These are phyloP conservation scores for Aspergillus texensis DNA, from an alignment of 2,329 filamentous ascomycete genomes.

Conservation along the genomic window DNA sequence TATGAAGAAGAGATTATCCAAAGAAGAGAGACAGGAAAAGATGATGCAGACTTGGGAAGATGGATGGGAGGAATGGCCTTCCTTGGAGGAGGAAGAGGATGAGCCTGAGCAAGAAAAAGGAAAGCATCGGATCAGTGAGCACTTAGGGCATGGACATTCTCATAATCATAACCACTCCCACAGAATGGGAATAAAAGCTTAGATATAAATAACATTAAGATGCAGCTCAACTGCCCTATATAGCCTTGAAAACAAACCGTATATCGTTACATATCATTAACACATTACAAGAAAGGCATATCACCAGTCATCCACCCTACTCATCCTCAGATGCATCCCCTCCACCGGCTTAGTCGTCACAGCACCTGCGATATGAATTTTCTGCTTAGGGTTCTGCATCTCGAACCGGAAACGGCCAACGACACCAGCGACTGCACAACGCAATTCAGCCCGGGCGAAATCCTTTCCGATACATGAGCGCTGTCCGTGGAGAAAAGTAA, in stretches of 20 bases:
- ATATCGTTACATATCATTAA: constrained; percentile 8
- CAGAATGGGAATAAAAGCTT: background rate
- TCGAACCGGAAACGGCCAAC: constrained; percentile 39
- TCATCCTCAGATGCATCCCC: constrained; percentile 42
- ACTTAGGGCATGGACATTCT: constrained; percentile 26
- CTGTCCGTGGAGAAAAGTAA: constrained; percentile 45
- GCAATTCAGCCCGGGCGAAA: constrained; percentile 46
- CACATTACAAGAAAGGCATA: background rate
- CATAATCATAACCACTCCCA: constrained; percentile 20
- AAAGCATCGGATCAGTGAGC: constrained; percentile 36
- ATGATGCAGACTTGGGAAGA: constrained; percentile 60
- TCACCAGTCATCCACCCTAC: constrained; percentile 36
- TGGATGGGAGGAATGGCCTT: constrained; percentile 60
- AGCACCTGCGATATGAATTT: constrained; percentile 39
- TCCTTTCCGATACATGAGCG: constrained; percentile 44
- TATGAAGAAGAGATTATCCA: constrained; percentile 48
- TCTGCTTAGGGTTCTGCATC: constrained; percentile 41
- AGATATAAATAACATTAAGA: background rate
- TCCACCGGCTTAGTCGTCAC: constrained; percentile 44
- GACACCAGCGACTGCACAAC: constrained; percentile 43
- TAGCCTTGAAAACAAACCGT: background rate
- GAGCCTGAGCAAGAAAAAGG: constrained; percentile 19
- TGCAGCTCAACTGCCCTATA: background rate
- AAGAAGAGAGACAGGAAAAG: constrained; percentile 49
- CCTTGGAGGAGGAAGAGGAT: constrained; percentile 30